Conservation (phyloP, 768 basidiomycete genomes). For the Candolleomyces aberdarensis region DNA sequence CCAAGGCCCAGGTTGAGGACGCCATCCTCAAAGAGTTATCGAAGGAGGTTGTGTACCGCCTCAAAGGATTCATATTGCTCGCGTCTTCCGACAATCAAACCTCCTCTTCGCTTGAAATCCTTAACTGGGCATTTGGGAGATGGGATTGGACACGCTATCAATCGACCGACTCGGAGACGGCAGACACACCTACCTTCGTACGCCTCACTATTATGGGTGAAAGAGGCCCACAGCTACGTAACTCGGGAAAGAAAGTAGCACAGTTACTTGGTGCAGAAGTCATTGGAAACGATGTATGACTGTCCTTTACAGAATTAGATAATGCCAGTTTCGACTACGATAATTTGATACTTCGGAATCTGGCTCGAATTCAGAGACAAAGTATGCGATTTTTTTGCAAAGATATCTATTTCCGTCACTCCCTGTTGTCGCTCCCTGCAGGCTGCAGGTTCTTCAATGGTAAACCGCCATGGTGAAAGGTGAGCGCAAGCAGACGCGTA, state of each 20-base stretch:
- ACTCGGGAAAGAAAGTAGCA: slow-evolving; percentile 52
- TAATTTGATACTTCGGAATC: too few species aligned
- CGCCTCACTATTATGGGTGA: slow-evolving; percentile 91
- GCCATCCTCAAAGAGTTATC: slow-evolving; percentile 33
- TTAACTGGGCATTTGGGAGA: slow-evolving; percentile 95
- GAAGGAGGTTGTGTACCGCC: slow-evolving; percentile 73
- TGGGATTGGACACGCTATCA: slow-evolving; percentile 48
- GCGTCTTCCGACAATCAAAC: slow-evolving; percentile 13
- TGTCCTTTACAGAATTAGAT: background rate
- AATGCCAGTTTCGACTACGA: too few species aligned
- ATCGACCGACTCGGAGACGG: slow-evolving; percentile 23
- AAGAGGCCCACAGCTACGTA: slow-evolving; percentile 67
- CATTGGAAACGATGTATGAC: background rate
- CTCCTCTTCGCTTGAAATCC: slow-evolving; percentile 34
- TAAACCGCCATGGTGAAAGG: too few species aligned
- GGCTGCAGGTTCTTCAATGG: too few species aligned
- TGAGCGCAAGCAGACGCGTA: too few species aligned
- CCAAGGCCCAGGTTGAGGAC: background rate
- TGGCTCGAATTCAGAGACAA: too few species aligned
- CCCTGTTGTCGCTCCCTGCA: too few species aligned
- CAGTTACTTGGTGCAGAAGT: slow-evolving; percentile 29
- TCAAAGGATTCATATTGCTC: slow-evolving; percentile 82
- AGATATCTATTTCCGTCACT: too few species aligned
- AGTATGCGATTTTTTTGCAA: too few species aligned
- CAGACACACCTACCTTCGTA: slow-evolving; percentile 37